phyloP scores from a whole-genome alignment of 805 yeast genomes.

The Metschnikowia bowlesiae region DNA sequence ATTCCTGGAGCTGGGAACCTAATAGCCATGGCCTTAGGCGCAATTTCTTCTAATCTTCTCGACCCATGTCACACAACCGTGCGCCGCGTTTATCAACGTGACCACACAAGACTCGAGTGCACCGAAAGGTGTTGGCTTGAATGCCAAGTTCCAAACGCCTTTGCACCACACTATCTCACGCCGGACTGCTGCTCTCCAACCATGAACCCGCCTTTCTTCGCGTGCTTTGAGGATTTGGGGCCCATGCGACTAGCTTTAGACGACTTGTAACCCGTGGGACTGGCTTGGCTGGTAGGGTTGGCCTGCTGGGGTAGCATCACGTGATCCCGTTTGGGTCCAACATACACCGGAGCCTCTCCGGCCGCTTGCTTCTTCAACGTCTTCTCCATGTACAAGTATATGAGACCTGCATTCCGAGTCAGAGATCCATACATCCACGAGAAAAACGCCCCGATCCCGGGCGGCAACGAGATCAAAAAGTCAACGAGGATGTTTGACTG shows the following conservation, averaged over 20 bases:
- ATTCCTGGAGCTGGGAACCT: too few relatives aligned
- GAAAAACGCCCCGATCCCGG: constrained; percentile 71
- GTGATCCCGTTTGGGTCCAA: constrained; percentile 5
- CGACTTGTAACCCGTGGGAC: too few relatives aligned
- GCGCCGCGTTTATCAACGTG: too few relatives aligned
- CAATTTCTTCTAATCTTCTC: too few relatives aligned
- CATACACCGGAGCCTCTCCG: constrained; percentile 11
- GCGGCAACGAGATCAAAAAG: constrained; percentile 69
- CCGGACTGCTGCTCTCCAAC: constrained; percentile 1
- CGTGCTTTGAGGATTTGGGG: neutral
- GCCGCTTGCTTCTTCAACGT: constrained; percentile 6
- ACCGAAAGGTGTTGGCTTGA: neutral
- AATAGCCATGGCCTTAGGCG: too few relatives aligned
- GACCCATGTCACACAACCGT: too few relatives aligned
- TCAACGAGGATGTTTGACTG: constrained; percentile 74
- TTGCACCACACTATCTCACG: neutral
- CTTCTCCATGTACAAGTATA: constrained; percentile 39
- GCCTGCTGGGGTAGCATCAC: neutral
- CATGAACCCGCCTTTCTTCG: neutral
- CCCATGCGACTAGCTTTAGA: too few relatives aligned
- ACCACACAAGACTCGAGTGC: neutral
- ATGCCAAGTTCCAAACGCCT: too few relatives aligned
- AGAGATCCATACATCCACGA: constrained; percentile 84
- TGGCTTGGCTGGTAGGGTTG: too few relatives aligned
- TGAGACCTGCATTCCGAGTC: constrained; percentile 80